Conservation (phyloP, 805 yeast species). For the Starmerella tilneyi region DNA sequence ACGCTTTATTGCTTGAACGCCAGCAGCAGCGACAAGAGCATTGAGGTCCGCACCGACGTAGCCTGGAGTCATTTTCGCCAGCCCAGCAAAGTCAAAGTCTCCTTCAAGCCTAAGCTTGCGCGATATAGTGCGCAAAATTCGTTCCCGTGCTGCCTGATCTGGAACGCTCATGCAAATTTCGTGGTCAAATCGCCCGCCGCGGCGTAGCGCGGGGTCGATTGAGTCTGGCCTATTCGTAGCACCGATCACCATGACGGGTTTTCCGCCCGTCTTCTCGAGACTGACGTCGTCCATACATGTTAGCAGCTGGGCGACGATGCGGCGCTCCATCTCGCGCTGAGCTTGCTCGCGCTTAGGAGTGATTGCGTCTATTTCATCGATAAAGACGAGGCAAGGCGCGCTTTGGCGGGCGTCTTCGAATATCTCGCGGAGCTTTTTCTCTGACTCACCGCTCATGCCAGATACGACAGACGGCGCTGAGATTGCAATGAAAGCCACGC, state of each 20-base stretch:
- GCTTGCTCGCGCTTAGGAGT: slow-evolving; percentile 98
- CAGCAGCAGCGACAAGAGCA: slow-evolving; percentile 90
- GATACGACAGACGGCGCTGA: slow-evolving; percentile 95
- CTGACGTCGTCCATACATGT: slow-evolving; percentile 92
- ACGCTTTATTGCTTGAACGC: slow-evolving; percentile 84
- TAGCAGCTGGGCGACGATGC: slow-evolving; percentile 89
- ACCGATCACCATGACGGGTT: slow-evolving; percentile 87
- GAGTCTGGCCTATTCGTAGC: slow-evolving; percentile 97
- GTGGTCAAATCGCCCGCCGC: slow-evolving; percentile 94
- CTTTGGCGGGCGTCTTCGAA: slow-evolving; percentile 82
- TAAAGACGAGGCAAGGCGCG: slow-evolving; percentile 88
- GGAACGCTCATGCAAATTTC: slow-evolving; percentile 95
- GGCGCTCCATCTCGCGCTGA: slow-evolving; percentile 93
- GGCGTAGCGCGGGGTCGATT: slow-evolving; percentile 81
- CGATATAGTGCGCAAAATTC: slow-evolving; percentile 69
- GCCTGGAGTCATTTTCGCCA: slow-evolving; percentile 93
- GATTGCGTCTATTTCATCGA: slow-evolving; percentile 96
- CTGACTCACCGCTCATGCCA: slow-evolving; percentile 99
- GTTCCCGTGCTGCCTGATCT: slow-evolving; percentile 65
- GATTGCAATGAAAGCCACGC: slow-evolving; percentile 81
- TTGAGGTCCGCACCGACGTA: slow-evolving; percentile 96
- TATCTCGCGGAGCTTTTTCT: slow-evolving; percentile 82
- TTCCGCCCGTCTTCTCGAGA: slow-evolving; percentile 78
- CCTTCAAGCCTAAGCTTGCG: slow-evolving; percentile 55
- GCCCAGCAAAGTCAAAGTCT: slow-evolving; percentile 50